Conservation (phyloP, 768 basidiomycete species). For the Rhodotorula taiwanensis region DNA sequence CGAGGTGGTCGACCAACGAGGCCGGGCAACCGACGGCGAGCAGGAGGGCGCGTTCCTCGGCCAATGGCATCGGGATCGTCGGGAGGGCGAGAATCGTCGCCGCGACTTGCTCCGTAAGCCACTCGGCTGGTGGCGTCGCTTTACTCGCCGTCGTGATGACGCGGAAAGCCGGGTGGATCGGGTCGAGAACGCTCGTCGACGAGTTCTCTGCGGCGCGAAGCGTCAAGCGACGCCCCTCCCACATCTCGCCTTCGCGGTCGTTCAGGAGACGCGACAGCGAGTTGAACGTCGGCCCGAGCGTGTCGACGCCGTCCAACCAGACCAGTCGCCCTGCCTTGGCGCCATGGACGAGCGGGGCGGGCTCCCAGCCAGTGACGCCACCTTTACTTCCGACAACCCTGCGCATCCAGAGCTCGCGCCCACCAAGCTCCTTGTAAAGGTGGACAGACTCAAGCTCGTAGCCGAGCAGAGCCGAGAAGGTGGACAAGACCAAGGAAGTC, state of each 20-base stretch:
- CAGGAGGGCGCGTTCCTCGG: slow-evolving; percentile 25
- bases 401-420: slow-evolving; percentile 31
- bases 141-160: slow-evolving; percentile 28
- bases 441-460: slow-evolving; percentile 25
- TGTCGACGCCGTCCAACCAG: slow-evolving; percentile 27
- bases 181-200: slow-evolving; percentile 1
- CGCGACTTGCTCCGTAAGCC: slow-evolving; percentile 30
- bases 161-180: slow-evolving; percentile 24
- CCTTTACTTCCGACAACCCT: slow-evolving; percentile 13
- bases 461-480: slow-evolving; percentile 18
- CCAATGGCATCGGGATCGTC: slow-evolving; percentile 11
- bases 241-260: slow-evolving; percentile 28
- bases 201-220: background rate
- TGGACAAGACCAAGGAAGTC: slow-evolving; percentile 18
- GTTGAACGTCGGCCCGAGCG: slow-evolving; percentile 21
- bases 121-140: slow-evolving; percentile 12
- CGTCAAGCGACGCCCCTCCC: slow-evolving; percentile 24
- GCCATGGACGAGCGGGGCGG: slow-evolving; percentile 7
- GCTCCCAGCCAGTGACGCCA: slow-evolving; percentile 23
- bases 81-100: slow-evolving; percentile 21
- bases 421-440: slow-evolving; percentile 32
- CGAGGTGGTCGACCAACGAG: slow-evolving; percentile 14
- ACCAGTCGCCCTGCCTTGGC: slow-evolving; percentile 20
- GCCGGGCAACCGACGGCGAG: slow-evolving; percentile 19
- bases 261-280: slow-evolving; percentile 15